Evolutionary conservation across 768 basidiomycete species (phyloP), one percentile per base, ranked within the genome.

Genomic region (Suillus lakei): DNA sequence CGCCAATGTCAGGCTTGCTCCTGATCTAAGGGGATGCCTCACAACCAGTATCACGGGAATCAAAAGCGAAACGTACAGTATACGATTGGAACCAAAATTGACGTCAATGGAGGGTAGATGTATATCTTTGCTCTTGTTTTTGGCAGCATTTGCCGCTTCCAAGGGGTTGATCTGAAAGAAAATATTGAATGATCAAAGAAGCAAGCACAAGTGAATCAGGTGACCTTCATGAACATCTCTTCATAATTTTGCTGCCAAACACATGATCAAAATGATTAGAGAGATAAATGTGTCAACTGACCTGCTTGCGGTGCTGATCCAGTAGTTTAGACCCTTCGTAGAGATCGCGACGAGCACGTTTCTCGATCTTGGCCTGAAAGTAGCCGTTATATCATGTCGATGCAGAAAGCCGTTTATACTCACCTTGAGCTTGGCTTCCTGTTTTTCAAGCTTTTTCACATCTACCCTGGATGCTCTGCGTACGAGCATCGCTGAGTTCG

Each of bases 71-170:
- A 70, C 83, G 39, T 72, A 93, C 90, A 99, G 80, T 55, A 99
- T 98, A 72, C 94, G 91, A 74, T 98, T 94, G 8, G 95, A 98
- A 32, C 87, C 96, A 77, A 99, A 99, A 73, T 88, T 95, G 76
- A 98, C 96, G 73, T 99, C 98, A 80, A 99, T 98, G 41, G 90
- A 91, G 30, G 91, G 91, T 5, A 99, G 83, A 73, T 98, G 95
- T 60, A 99, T 92, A 77, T 99, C 98, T 77, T 99, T 98, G 82
- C 91, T 95, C 84, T 98, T 99, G 77, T 96, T 95, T 79, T 96
- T 97, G 16, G 91, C 80, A 5, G 89, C 81, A 0, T 84, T 80
- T 23, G 86, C 86, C 0, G 91, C 89, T 77, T 96, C 94, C 65
- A 99, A 79, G 46, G 98, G 95, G 78, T 99, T 99, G 80, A 96